Evolutionary conservation across 192 early-diverging fungal genomes (phyloP).

Genomic region (Piromyces sp.): DNA sequence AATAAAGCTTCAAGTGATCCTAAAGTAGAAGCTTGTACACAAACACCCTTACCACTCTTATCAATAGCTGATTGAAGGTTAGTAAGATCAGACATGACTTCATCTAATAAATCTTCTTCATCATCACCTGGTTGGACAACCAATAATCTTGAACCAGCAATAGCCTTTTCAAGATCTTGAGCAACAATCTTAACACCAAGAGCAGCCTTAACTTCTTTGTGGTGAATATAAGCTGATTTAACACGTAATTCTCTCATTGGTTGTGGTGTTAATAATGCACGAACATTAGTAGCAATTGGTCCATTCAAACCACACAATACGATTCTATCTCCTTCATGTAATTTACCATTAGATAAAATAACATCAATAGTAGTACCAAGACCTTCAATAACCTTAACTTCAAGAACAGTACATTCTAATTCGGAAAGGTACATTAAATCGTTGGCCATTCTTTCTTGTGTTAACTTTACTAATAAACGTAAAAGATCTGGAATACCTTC

Average conservation of each 20-base stretch:
- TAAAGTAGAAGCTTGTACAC: slow-evolving; percentile 93
- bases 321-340: slow-evolving; percentile 90
- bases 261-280: slow-evolving; percentile 96
- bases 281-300: slow-evolving; percentile 78
- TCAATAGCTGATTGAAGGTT: slow-evolving; percentile 59
- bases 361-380: slow-evolving; percentile 96
- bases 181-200: slow-evolving; percentile 92
- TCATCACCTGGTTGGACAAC: slow-evolving; percentile 90
- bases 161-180: slow-evolving; percentile 81
- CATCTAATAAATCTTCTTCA: slow-evolving; percentile 82
- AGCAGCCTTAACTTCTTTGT: slow-evolving; percentile 91
- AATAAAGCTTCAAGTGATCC: slow-evolving; percentile 95
- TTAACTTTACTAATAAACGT: slow-evolving; percentile 72
- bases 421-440: slow-evolving; percentile 90
- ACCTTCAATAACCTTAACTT: slow-evolving; percentile 98
- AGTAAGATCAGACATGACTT: slow-evolving; percentile 82
- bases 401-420: slow-evolving; percentile 91
- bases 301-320: slow-evolving; percentile 88
- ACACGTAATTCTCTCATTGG: slow-evolving; percentile 91
- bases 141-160: slow-evolving; percentile 88
- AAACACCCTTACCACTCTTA: slow-evolving; percentile 77
- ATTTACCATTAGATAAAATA: slow-evolving; percentile 79
- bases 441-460: slow-evolving; percentile 86
- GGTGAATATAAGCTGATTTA: slow-evolving; percentile 89
- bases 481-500: slow-evolving; percentile 98